Evolutionary conservation across 2,329 filamentous ascomycete genomes (phyloP), one percentile per base, ranked within the genome.

Genomic region (Alternaria panax): DNA sequence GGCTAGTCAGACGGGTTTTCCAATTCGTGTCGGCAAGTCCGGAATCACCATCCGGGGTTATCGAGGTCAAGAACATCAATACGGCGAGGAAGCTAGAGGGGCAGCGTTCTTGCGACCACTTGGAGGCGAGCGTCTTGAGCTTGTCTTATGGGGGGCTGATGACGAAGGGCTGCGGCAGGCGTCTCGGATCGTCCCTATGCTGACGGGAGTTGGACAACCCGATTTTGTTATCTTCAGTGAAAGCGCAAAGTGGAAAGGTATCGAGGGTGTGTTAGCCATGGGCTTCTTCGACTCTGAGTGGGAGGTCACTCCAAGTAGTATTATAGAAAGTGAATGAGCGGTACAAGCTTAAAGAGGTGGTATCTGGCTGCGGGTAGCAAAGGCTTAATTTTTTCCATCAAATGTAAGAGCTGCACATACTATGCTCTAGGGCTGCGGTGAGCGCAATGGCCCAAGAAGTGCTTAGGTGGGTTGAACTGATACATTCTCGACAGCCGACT

Each of bases 181-280:
- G 40, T 81, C 83, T 5, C 79, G 85, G 28, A 73, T 88, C 36
- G 78, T 86, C 24, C 86, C 86, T 0, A 82, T 83, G 64, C 71
- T 87, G 51, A 85, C 85, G 18, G 86, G 86, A 8, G 82, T 81
- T 48, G 85, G 85, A 0, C 84, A 86, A 64, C 85, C 86, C 12
- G 85, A 88, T 64, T 87, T 86, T 65, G 76, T 87, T 5, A 70
- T 88, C 2, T 65, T 84, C 27, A 78, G 81, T 42, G 67, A 75
- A 52, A 78, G 72, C 24, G 82, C 82, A 69, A 76, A 79, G 57
- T 85, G 81, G 82, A 81, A 80, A 63, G 85, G 85, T 1, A 73
- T 82, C 43, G 83, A 81, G 42, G 85, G 85, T 5, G 78, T 80
- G 5, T 69, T 84, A 56, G 84, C 84, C 3, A 78, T 86, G 75